A percentile compares a stretch with the other conserved stretches of the same genome.
phyloP scores from a whole-genome alignment of 352 stramenopile species.

The Phytophthora pluvialis region DNA sequence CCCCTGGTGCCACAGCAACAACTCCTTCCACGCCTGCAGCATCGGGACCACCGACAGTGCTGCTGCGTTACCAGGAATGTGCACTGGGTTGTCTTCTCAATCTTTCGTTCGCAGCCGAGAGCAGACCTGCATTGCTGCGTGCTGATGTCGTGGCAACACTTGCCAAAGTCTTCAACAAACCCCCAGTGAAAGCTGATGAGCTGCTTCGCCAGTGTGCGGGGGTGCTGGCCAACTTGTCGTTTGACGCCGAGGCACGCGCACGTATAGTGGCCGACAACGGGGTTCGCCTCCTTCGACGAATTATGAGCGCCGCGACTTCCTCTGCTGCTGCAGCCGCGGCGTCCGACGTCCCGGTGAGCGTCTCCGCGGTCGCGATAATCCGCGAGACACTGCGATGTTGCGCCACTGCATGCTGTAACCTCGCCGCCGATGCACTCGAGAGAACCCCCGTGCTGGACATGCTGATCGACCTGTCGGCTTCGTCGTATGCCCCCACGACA shows the following conservation, averaged over 20 bases:
- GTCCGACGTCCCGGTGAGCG: constrained; percentile 28
- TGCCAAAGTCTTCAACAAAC: constrained; percentile 69
- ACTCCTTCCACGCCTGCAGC: constrained; percentile 36
- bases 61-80: constrained; percentile 73
- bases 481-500: constrained; percentile 65
- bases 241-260: constrained; percentile 61
- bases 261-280: constrained; percentile 71
- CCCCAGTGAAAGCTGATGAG: constrained; percentile 67
- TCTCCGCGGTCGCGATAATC: constrained; percentile 34
- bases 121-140: constrained; percentile 63
- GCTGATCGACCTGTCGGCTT: constrained; percentile 77
- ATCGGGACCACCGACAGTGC: constrained; percentile 36
- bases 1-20: constrained; percentile 25
- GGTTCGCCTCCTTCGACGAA: constrained; percentile 69
- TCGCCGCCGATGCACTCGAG: constrained; percentile 71
- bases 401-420: constrained; percentile 78
- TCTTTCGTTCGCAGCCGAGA: constrained; percentile 76
- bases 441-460: constrained; percentile 76
- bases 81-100: constrained; percentile 81
- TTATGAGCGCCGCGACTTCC: constrained; percentile 54
- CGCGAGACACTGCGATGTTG: constrained; percentile 78
- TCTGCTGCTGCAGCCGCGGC: constrained; percentile 25
- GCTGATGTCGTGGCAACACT: constrained; percentile 71
- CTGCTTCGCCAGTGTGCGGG: constrained; percentile 67
- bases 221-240: constrained; percentile 78